Conservation (phyloP, 768 basidiomycete genomes). For the Termitomyces sp. region DNA sequence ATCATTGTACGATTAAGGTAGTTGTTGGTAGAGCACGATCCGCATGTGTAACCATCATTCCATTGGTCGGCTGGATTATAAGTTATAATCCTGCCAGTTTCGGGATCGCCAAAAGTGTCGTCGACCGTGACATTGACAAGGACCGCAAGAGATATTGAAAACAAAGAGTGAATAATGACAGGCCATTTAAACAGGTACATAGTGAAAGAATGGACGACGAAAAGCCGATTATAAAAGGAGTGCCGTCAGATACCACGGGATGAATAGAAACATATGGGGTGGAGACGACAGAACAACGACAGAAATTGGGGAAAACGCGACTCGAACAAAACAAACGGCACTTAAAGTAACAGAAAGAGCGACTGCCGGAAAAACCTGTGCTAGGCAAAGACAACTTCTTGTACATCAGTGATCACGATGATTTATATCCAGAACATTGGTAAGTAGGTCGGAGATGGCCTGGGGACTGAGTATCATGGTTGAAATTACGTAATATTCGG, state of each 20-base stretch:
- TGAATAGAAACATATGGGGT: not conserved
- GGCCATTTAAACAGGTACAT: slow-evolving; percentile 11
- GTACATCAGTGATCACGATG: not conserved
- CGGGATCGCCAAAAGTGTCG: slow-evolving; percentile 30
- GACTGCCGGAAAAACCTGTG: not conserved
- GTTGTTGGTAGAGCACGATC: slow-evolving; percentile 18
- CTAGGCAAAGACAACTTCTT: not conserved
- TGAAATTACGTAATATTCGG: not conserved
- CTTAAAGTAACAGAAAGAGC: not conserved
- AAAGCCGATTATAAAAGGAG: not conserved
- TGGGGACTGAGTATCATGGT: too few species aligned
- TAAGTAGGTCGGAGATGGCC: too few species aligned
- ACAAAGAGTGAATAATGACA: slow-evolving; percentile 6
- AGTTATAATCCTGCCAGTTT: slow-evolving; percentile 24
- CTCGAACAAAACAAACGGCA: not conserved
- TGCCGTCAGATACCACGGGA: not conserved
- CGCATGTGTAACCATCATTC: slow-evolving; percentile 25
- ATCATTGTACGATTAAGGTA: slow-evolving; percentile 15
- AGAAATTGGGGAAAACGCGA: not conserved
- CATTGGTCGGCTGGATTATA: slow-evolving; percentile 32
- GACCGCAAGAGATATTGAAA: slow-evolving; percentile 6
- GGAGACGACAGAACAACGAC: not conserved
- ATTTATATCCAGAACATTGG: too few species aligned
- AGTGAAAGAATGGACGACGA: slow-evolving; percentile 12
- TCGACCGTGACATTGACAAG: slow-evolving; percentile 38